phyloP scores from a whole-genome alignment of 179 eudicot species.

The Silene coronaria region DNA sequence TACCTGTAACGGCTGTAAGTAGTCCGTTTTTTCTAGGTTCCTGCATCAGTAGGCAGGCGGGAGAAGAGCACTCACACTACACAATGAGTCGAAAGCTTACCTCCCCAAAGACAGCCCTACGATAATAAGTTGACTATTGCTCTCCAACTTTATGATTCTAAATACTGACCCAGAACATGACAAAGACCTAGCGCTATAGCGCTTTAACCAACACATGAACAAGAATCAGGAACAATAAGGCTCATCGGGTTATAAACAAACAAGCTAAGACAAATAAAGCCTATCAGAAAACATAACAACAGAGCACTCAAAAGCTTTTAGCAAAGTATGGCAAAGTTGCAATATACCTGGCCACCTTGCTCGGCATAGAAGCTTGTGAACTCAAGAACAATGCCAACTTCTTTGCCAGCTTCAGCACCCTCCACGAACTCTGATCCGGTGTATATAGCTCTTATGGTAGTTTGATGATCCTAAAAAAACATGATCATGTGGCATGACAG shows the following conservation, averaged over 20 bases:
- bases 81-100: neutral
- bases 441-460: conserved; percentile 75
- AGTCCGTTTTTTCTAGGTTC: neutral
- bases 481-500: conserved; percentile 8
- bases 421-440: conserved; percentile 70
- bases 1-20: too few relatives aligned
- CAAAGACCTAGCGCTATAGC: neutral
- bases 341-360: conserved; percentile 97
- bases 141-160: neutral
- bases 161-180: neutral
- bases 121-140: too few relatives aligned
- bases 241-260: neutral
- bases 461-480: conserved; percentile 70
- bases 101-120: neutral
- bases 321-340: neutral
- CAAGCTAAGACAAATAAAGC: neutral
- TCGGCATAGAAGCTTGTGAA: conserved; percentile 95
- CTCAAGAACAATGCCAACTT: conserved; percentile 78
- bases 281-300: neutral
- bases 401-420: conserved; percentile 49
- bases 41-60: neutral
- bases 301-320: neutral
- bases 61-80: neutral
- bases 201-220: neutral
- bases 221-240: neutral